Evolutionary conservation across 441 rosid genomes (phyloP).

Genomic region (Jatropha multifida): DNA sequence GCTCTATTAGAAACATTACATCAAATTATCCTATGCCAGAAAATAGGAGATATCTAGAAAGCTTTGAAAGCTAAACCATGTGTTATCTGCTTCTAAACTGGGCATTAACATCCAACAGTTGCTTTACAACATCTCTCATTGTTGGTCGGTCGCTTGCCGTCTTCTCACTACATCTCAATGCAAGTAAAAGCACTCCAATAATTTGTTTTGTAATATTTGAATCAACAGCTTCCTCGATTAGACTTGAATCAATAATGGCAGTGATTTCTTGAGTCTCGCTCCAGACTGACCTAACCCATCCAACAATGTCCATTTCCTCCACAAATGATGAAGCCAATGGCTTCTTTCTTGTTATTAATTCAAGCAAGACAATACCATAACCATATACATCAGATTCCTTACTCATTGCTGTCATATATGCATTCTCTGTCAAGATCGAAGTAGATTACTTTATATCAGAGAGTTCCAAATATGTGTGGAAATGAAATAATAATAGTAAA

Average conservation of each 20-base stretch:
- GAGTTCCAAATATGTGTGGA: neutral
- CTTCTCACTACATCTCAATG: conserved; percentile 33
- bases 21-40: too few species aligned
- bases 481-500: neutral
- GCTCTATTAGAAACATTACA: neutral
- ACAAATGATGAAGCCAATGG: conserved; percentile 47
- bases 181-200: conserved; percentile 6
- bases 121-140: conserved; percentile 70
- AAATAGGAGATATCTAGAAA: neutral
- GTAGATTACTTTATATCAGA: neutral
- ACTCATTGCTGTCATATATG: conserved; percentile 46
- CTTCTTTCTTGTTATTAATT: conserved; percentile 59
- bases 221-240: conserved; percentile 47
- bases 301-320: conserved; percentile 47
- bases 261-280: conserved; percentile 32
- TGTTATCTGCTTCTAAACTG: too few species aligned
- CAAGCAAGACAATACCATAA: conserved; percentile 74
- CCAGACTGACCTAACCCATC: conserved; percentile 52
- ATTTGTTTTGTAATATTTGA: conserved; percentile 15
- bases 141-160: conserved; percentile 58
- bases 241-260: conserved; percentile 42
- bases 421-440: conserved; percentile 50
- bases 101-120: conserved; percentile 29
- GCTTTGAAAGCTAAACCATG: too few species aligned
- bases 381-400: conserved; percentile 79